Base-by-base conservation (phyloP, 495 filamentous ascomycete species). In the Penicillium dipodomyicola region DNA sequence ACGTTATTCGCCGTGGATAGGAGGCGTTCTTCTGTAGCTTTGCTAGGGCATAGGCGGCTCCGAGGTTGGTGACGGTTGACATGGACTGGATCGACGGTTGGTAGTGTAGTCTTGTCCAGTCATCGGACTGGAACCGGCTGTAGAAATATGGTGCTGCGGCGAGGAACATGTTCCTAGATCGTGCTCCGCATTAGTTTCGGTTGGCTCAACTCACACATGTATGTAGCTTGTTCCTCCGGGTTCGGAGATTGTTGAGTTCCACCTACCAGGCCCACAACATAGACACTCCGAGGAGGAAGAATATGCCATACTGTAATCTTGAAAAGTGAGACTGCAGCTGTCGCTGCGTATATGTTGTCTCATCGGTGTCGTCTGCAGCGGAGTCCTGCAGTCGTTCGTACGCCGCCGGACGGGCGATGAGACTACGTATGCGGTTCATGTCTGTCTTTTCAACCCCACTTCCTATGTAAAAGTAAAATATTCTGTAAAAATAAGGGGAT, bases 221-320 rank as follows among this genome's bases (percentile, higher is more conserved):
- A 33, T 43, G 50, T 7, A 30, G 45, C 45, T 37, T 25, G 33
- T 20, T 14, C 12, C 27, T 32, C 52, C 7, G 37, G 12, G 9
- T 29, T 33, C 5, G 19, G 12, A 29, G 32, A 22, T 33, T 10
- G 23, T 51, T 12, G 9, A 22, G 57, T 37, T 40, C 45, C 42
- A 68, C 85, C 65, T 85, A 97, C 92, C 92, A 97, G 33, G 92
- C 90, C 92, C 92, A 97, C 56, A 97, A 80, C 95, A 96, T 97
- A 20, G 92, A 87, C 17, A 95, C 77, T 45, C 94, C 94, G 20
- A 97, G 79, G n/a, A 96, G 71, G 53, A 87, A 72, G 69, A 97
- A 99, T 52, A 96, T 82, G 49, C 69, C 73, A 76, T 99, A 99
- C 66, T 93, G 87, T 43, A 90, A 68, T 80, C 84, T 87, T 48